Percentiles rank a stretch among this genome's conserved stretches.
Conservation (phyloP, 2,329 filamentous ascomycete species). For the Didymella exigua region DNA sequence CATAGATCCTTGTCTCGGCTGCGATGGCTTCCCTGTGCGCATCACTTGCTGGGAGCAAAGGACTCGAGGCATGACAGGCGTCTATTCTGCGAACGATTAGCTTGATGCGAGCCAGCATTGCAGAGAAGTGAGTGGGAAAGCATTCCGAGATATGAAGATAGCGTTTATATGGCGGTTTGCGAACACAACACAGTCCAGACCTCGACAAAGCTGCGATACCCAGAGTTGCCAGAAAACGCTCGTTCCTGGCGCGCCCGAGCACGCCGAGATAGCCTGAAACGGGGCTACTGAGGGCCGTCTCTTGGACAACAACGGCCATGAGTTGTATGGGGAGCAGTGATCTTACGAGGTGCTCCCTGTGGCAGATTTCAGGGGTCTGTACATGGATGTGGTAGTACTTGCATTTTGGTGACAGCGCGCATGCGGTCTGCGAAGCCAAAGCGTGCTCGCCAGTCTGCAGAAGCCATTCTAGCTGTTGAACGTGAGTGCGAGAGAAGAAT, state of each 20-base stretch:
- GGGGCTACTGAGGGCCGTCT: conserved; percentile 7
- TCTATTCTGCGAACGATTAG: conserved; percentile 19
- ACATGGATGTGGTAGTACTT: conserved; percentile 46
- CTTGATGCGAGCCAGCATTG: conserved; percentile 19
- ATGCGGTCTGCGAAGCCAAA: conserved; percentile 55
- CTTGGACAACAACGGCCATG: conserved; percentile 11
- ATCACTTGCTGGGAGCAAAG: conserved; percentile 53
- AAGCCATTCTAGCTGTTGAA: conserved; percentile 25
- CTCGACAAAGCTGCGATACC: conserved; percentile 8
- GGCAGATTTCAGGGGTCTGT: conserved; percentile 6
- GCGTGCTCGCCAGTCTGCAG: conserved; percentile 48
- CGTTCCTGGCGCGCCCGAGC: conserved; percentile 10
- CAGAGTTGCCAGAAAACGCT: conserved; percentile 5
- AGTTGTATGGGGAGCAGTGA: conserved; percentile 13
- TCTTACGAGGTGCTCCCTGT: conserved; percentile 28
- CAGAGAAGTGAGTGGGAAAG: conserved; percentile 8
- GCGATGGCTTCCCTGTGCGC: conserved; percentile 65
- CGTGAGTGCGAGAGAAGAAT: not conserved
- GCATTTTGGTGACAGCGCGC: conserved; percentile 54
- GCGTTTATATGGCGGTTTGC: conserved; percentile 11
- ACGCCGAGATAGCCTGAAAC: not conserved
- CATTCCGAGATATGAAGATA: not conserved
- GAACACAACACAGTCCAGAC: conserved; percentile 6
- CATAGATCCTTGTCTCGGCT: conserved; percentile 69
- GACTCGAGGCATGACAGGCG: conserved; percentile 55